phyloP scores from a whole-genome alignment of 495 filamentous ascomycete genomes.

The Stereocaulon alpinum region DNA sequence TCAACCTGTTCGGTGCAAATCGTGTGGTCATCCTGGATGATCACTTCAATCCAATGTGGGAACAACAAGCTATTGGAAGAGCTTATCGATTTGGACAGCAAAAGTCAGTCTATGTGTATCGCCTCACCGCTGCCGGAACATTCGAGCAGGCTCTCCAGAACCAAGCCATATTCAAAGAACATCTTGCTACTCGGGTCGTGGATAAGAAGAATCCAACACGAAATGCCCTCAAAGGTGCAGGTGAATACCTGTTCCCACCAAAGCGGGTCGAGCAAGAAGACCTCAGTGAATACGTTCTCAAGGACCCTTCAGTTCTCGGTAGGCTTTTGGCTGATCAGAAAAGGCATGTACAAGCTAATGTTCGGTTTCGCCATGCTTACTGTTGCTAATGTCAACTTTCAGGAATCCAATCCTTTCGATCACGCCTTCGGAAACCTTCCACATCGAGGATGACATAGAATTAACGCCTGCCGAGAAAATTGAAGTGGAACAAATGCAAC shows the following conservation, averaged over 20 bases:
- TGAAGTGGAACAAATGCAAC: slow-evolving; percentile 35
- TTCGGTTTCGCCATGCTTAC: not conserved
- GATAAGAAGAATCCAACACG: slow-evolving; percentile 68
- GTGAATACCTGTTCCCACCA: slow-evolving; percentile 49
- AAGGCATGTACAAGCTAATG: slow-evolving; percentile 12
- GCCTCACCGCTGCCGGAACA: slow-evolving; percentile 69
- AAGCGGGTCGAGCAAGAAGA: slow-evolving; percentile 42
- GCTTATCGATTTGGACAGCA: slow-evolving; percentile 78
- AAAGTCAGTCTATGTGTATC: slow-evolving; percentile 81
- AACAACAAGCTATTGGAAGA: slow-evolving; percentile 82
- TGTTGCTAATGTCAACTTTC: slow-evolving; percentile 8
- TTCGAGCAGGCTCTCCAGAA: slow-evolving; percentile 66
- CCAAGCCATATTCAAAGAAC: slow-evolving; percentile 65
- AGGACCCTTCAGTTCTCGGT: slow-evolving; percentile 62
- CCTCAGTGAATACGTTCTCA: slow-evolving; percentile 42
- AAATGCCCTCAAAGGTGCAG: slow-evolving; percentile 36
- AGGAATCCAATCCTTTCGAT: slow-evolving; percentile 39
- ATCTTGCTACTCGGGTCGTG: slow-evolving; percentile 67
- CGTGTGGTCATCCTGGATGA: slow-evolving; percentile 83
- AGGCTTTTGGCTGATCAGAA: slow-evolving; percentile 39
- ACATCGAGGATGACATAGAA: slow-evolving; percentile 42
- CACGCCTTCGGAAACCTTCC: slow-evolving; percentile 47
- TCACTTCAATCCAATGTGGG: slow-evolving; percentile 66
- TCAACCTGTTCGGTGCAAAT: slow-evolving; percentile 81
- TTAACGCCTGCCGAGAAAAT: slow-evolving; percentile 46